phyloP scores from a whole-genome alignment of 805 yeast genomes.

The Pichia sporocuriosa region DNA sequence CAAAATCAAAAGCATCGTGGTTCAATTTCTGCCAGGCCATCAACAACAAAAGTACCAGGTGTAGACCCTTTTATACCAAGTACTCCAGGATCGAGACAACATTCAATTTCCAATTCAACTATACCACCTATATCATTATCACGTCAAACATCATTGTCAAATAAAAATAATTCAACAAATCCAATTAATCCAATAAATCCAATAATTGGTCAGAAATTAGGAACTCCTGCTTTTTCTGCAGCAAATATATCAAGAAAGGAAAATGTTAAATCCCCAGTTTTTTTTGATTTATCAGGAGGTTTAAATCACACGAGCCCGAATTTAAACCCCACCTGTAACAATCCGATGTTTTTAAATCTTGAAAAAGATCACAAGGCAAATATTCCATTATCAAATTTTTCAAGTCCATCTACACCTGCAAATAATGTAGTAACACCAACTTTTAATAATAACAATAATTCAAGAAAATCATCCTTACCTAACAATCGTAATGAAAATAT shows the following conservation, averaged over 20 bases:
- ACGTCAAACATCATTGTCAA: not conserved
- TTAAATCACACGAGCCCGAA: no score
- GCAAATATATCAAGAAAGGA: constrained; percentile 6
- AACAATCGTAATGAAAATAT: not conserved
- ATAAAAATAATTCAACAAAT: constrained; percentile 2
- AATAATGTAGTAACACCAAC: not conserved
- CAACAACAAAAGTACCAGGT: constrained; percentile 29
- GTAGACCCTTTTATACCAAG: constrained; percentile 20
- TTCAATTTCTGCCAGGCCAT: constrained; percentile 50
- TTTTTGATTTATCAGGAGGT: not conserved
- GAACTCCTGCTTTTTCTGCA: not conserved
- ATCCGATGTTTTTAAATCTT: not conserved
- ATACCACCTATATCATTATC: not conserved
- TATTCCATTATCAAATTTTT: constrained; percentile 5
- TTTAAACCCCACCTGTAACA: no score
- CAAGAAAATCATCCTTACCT: constrained; percentile 7
- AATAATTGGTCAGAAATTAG: not conserved
- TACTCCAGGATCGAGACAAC: constrained; percentile 24
- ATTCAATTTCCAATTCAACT: constrained; percentile 15
- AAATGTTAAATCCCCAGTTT: constrained; percentile 2
- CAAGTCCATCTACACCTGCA: not conserved
- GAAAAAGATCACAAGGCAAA: not conserved
- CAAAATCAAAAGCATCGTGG: constrained; percentile 44
- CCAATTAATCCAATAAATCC: constrained; percentile 7
- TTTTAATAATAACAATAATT: not conserved